These are phyloP conservation scores for Amoebophrya sp. DNA, from an alignment of 169 alveolate genomes.

Conservation along the genomic window DNA sequence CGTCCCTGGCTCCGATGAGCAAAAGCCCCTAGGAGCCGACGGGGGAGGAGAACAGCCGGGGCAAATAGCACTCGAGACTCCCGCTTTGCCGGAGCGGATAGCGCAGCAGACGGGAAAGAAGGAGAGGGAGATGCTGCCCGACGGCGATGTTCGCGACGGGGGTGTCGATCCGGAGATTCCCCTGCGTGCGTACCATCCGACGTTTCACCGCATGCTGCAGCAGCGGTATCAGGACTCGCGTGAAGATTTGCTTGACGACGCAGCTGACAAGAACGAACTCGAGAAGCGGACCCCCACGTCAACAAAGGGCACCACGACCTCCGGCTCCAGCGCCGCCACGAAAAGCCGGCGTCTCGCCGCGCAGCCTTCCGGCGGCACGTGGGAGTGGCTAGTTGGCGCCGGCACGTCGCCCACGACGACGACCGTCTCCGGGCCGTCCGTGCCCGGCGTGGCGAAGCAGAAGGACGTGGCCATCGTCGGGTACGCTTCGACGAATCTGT, in stretches of 20 bases:
- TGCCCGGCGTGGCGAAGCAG: not conserved
- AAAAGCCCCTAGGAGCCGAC: too few species aligned
- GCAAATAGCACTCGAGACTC: not conserved
- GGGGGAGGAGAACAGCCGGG: not conserved
- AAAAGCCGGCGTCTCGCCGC: not conserved
- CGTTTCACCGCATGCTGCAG: too few species aligned
- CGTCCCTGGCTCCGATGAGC: too few species aligned
- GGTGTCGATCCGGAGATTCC: too few species aligned
- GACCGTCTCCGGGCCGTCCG: not conserved
- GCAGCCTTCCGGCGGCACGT: not conserved
- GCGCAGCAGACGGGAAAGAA: not conserved
- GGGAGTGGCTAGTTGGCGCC: not conserved
- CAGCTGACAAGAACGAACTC: not conserved
- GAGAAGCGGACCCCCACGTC: not conserved
- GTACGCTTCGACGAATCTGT: not conserved
- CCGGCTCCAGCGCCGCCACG: not conserved
- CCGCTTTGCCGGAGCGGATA: not conserved
- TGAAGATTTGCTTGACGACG: too few species aligned
- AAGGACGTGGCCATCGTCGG: not conserved
- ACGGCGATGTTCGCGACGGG: too few species aligned
- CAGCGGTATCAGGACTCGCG: too few species aligned
- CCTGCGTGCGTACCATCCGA: too few species aligned
- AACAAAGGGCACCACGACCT: not conserved
- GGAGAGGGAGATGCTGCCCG: not conserved
- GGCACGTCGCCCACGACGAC: not conserved